Evolutionary conservation across 73 alveolate genomes (phyloP).

Genomic region (Paramecium bursaria): DNA sequence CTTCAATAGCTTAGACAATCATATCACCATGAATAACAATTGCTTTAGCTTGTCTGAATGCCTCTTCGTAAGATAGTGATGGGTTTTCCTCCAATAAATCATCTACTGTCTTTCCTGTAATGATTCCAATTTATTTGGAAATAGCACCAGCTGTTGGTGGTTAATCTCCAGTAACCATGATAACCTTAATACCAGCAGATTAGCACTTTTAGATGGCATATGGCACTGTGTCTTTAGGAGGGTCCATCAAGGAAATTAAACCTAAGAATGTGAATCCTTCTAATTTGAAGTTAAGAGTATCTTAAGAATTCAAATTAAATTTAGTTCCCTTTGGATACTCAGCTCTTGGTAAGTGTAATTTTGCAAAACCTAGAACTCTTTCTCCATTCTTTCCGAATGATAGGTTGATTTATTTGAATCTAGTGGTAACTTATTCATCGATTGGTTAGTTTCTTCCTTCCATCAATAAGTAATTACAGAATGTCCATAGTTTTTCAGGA

Average conservation of each 20-base stretch:
- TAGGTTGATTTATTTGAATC: slow-evolving; percentile 74
- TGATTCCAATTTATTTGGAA: slow-evolving; percentile 80
- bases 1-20: slow-evolving; percentile 73
- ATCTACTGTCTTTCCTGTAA: slow-evolving; percentile 72
- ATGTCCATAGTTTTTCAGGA: slow-evolving; percentile 89
- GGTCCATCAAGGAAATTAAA: slow-evolving; percentile 92
- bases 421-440: slow-evolving; percentile 48
- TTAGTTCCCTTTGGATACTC: slow-evolving; percentile 66
- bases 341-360: slow-evolving; percentile 65
- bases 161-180: slow-evolving; percentile 98
- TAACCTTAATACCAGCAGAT: slow-evolving; percentile 95
- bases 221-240: slow-evolving; percentile 91
- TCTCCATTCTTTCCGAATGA: slow-evolving; percentile 82
- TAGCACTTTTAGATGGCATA: slow-evolving; percentile 81
- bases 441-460: slow-evolving; percentile 44
- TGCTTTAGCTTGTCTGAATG: slow-evolving; percentile 75
- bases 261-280: slow-evolving; percentile 85
- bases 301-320: slow-evolving; percentile 69
- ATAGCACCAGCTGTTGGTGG: slow-evolving; percentile 96
- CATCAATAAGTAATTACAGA: slow-evolving; percentile 18
- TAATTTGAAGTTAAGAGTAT: slow-evolving; percentile 77
- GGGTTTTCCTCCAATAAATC: slow-evolving; percentile 70
- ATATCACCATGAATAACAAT: slow-evolving; percentile 87
- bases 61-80: slow-evolving; percentile 75
- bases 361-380: slow-evolving; percentile 84